Conservation (phyloP, 2,329 filamentous ascomycete genomes). For the Cercospora citrullina region DNA sequence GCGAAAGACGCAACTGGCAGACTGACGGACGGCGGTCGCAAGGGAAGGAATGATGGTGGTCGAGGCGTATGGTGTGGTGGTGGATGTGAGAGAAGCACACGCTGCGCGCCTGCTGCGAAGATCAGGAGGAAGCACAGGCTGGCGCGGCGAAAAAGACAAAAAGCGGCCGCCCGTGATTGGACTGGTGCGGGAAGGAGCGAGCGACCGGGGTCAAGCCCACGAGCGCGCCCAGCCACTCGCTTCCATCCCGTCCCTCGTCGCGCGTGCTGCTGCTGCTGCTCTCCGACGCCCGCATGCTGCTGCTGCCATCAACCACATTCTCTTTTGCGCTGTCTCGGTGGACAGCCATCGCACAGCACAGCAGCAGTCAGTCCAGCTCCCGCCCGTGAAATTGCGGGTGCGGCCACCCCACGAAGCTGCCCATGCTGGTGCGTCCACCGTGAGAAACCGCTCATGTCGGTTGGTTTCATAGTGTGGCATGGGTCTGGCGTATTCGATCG, state of each 20-base stretch:
- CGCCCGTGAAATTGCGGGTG: not conserved
- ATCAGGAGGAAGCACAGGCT: not conserved
- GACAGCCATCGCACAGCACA: no score
- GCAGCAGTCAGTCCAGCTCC: not conserved
- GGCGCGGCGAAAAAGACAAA: slow-evolving; percentile 5
- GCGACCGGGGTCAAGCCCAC: slow-evolving; percentile 1
- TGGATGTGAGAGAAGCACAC: not conserved
- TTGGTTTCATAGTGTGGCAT: not conserved
- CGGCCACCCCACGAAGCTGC: not conserved
- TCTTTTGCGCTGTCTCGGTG: not conserved
- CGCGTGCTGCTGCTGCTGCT: not conserved
- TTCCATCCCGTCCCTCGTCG: not conserved
- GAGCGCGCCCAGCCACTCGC: slow-evolving; percentile 1
- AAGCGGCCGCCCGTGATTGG: not conserved
- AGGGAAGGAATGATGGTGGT: slow-evolving; percentile 3
- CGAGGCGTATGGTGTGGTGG: not conserved
- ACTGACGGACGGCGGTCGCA: slow-evolving; percentile 1
- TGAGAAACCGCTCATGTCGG: slow-evolving; percentile 1
- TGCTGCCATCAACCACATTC: not conserved
- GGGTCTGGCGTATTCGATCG: not conserved
- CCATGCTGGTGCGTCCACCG: not conserved
- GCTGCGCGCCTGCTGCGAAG: not conserved
- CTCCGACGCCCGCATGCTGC: not conserved
- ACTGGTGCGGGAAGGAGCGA: not conserved
- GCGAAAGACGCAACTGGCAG: not conserved